phyloP scores from a whole-genome alignment of 331 rosid genomes.

The Cucumis variabilis region DNA sequence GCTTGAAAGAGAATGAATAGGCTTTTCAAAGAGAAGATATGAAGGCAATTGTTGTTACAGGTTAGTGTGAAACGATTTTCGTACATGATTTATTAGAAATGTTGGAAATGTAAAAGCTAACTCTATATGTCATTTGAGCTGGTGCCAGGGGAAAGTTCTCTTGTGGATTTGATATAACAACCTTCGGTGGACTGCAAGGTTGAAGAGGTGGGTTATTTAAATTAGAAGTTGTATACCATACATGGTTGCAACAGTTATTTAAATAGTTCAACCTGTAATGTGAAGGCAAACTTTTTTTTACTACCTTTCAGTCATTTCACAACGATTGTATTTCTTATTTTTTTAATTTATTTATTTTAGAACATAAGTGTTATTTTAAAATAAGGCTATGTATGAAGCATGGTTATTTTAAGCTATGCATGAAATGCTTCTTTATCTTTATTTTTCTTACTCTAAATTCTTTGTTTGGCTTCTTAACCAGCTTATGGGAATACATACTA shows the following conservation, averaged over 20 bases:
- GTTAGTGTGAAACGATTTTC: constrained; percentile 38
- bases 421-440: no score
- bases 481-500: no score
- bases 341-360: neutral
- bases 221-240: neutral
- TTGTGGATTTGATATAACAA: constrained; percentile 88
- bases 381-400: neutral
- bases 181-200: constrained; percentile 70
- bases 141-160: no score
- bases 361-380: neutral
- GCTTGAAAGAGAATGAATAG: constrained; percentile 74
- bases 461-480: no score
- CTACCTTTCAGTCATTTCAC: neutral
- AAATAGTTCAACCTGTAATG: neutral
- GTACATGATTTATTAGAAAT: neutral
- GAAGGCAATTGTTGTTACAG: constrained; percentile 88
- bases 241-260: neutral
- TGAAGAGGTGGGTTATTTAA: constrained; percentile 60
- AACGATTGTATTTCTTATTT: neutral
- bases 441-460: no score
- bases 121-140: no score
- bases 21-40: constrained; percentile 81
- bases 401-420: no score
- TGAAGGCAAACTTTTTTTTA: neutral
- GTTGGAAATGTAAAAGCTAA: constrained; percentile 29